phyloP scores from a whole-genome alignment of 176 grass and related monocot species.

The Carex cristatella region DNA sequence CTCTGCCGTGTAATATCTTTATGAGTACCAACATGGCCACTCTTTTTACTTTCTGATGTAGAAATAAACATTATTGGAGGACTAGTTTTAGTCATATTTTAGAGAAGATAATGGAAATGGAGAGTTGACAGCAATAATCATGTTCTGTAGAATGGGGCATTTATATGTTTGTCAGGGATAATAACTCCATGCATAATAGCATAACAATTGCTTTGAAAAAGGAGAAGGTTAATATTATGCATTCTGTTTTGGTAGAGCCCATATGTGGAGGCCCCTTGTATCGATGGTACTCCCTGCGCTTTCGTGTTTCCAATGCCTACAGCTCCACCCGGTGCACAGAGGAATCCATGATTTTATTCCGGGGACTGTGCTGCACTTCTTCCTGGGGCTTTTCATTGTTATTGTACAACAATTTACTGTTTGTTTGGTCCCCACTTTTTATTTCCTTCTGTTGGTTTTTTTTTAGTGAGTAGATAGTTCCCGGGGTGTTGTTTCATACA shows the following conservation, averaged over 20 bases:
- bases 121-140: neutral
- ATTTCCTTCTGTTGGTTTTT: neutral
- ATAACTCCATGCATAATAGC: neutral
- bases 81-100: neutral
- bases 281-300: slow-evolving; percentile 39
- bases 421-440: slow-evolving; percentile 11
- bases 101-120: neutral
- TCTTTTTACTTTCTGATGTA: neutral
- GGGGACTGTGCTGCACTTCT: neutral
- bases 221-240: slow-evolving; percentile 6
- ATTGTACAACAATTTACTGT: neutral
- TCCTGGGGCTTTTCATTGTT: neutral
- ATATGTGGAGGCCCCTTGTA: slow-evolving; percentile 85
- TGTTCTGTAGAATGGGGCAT: neutral
- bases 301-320: slow-evolving; percentile 82
- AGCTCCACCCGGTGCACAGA: slow-evolving; percentile 72
- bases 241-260: slow-evolving; percentile 60
- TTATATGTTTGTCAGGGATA: neutral
- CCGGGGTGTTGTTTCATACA: slow-evolving; percentile 5
- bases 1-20: neutral
- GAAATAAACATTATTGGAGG: neutral
- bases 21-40: neutral
- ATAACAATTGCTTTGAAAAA: slow-evolving; percentile 1
- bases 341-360: slow-evolving; percentile 35
- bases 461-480: neutral